These are phyloP conservation scores for Fusarium burgessii DNA, from an alignment of 2,329 filamentous ascomycete genomes.

Conservation along the genomic window DNA sequence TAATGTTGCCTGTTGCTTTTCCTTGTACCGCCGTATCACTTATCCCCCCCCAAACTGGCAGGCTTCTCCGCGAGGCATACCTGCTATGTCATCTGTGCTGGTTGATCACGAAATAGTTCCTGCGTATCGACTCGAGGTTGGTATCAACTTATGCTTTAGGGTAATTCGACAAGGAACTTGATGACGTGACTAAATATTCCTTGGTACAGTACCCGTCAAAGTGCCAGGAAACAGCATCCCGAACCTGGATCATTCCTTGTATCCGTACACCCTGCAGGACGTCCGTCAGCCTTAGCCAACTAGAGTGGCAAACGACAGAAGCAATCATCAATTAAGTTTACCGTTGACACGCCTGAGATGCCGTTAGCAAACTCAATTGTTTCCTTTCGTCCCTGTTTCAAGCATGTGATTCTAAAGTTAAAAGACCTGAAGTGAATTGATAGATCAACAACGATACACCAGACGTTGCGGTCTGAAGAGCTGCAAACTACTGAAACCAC, in stretches of 20 bases:
- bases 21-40: constrained; percentile 1
- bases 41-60: not conserved
- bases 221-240: not conserved
- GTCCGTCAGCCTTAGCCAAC: constrained; percentile 4
- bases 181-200: constrained; percentile 3
- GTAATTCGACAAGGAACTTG: constrained; percentile 2
- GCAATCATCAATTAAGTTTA: constrained; percentile 8
- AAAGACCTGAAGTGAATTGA: not conserved
- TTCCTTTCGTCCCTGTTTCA: not conserved
- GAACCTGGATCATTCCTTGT: constrained; percentile 1
- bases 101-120: not conserved
- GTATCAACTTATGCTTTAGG: not conserved
- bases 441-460: constrained; percentile 7
- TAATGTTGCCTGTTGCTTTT: constrained; percentile 30
- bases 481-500: constrained; percentile 9
- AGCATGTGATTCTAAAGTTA: not conserved
- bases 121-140: not conserved
- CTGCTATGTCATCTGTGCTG: not conserved
- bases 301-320: not conserved
- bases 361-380: constrained; percentile 20
- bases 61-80: not conserved
- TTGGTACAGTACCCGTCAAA: constrained; percentile 9
- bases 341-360: constrained; percentile 13
- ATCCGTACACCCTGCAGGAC: constrained; percentile 6
- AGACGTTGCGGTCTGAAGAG: not conserved